Percentiles rank a stretch among this genome's conserved stretches.
Conservation (phyloP, 2,329 filamentous ascomycete genomes). For the Cryphonectria japonica region DNA sequence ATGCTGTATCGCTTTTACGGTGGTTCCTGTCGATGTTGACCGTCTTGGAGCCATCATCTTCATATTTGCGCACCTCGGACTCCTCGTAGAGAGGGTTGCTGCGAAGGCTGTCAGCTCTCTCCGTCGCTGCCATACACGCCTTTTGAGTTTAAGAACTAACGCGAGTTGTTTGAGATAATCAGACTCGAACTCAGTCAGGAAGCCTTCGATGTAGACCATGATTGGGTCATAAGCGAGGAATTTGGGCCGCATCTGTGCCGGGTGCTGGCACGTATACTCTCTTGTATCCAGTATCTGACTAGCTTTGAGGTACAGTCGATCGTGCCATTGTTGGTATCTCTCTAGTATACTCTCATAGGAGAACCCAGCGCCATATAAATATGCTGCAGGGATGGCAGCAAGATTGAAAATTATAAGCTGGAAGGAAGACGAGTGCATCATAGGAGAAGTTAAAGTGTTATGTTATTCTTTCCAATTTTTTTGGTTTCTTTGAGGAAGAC, state of each 20-base stretch:
- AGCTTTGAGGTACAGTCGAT: not conserved
- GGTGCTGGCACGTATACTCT: not conserved
- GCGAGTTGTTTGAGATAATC: slow-evolving; percentile 8
- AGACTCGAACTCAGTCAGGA: slow-evolving; percentile 5
- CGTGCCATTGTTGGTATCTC: not conserved
- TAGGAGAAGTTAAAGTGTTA: not conserved
- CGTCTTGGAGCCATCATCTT: slow-evolving; percentile 6
- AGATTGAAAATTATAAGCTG: not conserved
- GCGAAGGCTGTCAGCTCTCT: not conserved
- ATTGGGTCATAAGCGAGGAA: slow-evolving; percentile 4
- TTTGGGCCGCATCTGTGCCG: not conserved
- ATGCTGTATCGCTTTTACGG: slow-evolving; percentile 1
- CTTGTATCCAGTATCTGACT: not conserved
- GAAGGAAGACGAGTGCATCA: not conserved
- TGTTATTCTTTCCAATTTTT: not conserved
- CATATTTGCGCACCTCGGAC: slow-evolving; percentile 2
- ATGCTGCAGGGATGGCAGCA: slow-evolving; percentile 4
- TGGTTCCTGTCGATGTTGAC: not conserved
- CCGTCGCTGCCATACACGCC: not conserved
- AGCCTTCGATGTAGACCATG: slow-evolving; percentile 6
- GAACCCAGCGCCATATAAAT: not conserved
- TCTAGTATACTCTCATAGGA: not conserved
- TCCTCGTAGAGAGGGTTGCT: not conserved
- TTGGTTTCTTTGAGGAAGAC: too few relatives aligned
- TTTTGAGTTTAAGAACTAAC: not conserved